Conservation (phyloP, 495 filamentous ascomycete genomes). For the Friedmanniomyces simplex region DNA sequence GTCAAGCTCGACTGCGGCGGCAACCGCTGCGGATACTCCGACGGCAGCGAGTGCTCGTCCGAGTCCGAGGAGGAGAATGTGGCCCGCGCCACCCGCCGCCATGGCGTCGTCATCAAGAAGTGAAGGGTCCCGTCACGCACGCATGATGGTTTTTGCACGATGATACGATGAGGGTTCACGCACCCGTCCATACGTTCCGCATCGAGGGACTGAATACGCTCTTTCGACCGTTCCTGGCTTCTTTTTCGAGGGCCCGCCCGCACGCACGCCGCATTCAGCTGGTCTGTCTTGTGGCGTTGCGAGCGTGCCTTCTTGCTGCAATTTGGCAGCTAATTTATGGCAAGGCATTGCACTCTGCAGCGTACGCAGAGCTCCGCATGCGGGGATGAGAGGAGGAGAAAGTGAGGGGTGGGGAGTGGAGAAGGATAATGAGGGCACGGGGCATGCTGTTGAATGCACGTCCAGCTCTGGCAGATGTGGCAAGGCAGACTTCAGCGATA, state of each 20-base stretch:
- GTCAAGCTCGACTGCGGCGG: constrained; percentile 94
- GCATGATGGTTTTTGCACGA: background rate
- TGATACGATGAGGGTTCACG: background rate
- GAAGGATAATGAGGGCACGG: background rate
- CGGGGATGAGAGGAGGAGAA: background rate
- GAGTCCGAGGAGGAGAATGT: constrained; percentile 28
- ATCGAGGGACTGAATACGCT: background rate
- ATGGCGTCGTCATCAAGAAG: constrained; percentile 64
- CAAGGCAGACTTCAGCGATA: too few relatives aligned
- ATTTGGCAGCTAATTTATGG: background rate
- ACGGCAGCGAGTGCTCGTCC: constrained; percentile 46
- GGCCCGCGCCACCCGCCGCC: constrained; percentile 46
- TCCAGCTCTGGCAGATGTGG: background rate
- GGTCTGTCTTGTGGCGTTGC: constrained; percentile 11
- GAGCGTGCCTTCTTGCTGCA: background rate
- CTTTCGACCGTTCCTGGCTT: constrained; percentile 1
- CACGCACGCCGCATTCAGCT: constrained; percentile 13
- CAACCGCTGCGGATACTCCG: constrained; percentile 66
- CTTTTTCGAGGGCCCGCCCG: constrained; percentile 3
- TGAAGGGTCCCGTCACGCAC: background rate
- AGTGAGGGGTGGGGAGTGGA: background rate
- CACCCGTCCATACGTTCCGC: background rate
- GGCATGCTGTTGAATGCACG: background rate
- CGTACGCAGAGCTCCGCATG: background rate
- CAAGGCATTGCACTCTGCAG: background rate